Conservation (phyloP, 768 basidiomycete species). For the Serendipita indica region DNA sequence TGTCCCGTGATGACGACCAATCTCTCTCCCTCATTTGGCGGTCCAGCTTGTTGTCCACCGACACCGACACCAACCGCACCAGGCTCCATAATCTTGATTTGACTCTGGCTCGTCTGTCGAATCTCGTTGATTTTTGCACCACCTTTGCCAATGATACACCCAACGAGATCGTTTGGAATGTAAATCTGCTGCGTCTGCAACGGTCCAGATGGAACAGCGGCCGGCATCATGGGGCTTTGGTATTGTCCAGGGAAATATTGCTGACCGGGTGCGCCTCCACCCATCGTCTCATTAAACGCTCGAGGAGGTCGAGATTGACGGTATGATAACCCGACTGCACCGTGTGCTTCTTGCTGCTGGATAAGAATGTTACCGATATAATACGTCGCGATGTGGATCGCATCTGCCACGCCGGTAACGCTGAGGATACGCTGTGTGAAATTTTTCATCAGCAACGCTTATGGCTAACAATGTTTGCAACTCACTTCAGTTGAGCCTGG, state of each 20-base stretch:
- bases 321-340: conserved; percentile 38
- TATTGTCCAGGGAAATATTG: background rate
- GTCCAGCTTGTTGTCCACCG: conserved; percentile 38
- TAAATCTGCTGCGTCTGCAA: conserved; percentile 95
- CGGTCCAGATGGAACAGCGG: conserved; percentile 7
- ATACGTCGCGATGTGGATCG: conserved; percentile 98
- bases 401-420: conserved; percentile 96
- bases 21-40: conserved; percentile 73
- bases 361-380: conserved; percentile 97
- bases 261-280: conserved; percentile 12
- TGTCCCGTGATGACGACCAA: conserved; percentile 96
- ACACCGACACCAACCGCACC: conserved; percentile 54
- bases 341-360: conserved; percentile 60
- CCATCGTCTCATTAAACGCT: conserved; percentile 55
- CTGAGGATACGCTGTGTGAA: conserved; percentile 75
- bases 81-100: conserved; percentile 98
- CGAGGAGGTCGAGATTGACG: conserved; percentile 39
- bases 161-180: conserved; percentile 94
- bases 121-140: conserved; percentile 99
- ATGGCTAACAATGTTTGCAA: conserved; percentile 12
- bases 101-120: conserved; percentile 83
- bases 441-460: conserved; percentile 11
- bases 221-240: conserved; percentile 5
- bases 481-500: conserved; percentile 97
- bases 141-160: conserved; percentile 94